A percentile compares a stretch with the other conserved stretches of the same genome.
These are phyloP conservation scores for Cryphonectria radicalis DNA, from an alignment of 2,329 filamentous ascomycete genomes.

Conservation along the genomic window DNA sequence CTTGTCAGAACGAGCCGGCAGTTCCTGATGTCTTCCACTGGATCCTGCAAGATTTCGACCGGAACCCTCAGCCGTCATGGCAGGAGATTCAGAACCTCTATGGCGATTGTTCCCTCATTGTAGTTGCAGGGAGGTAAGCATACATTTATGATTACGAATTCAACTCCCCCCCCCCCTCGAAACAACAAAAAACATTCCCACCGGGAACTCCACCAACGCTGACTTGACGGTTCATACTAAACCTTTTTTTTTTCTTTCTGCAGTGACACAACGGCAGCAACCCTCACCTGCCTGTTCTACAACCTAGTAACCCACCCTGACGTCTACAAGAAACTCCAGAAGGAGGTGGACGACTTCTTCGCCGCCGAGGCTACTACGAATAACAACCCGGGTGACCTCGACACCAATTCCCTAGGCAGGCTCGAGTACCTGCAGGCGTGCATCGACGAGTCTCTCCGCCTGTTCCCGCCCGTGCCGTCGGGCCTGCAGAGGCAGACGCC, in stretches of 20 bases:
- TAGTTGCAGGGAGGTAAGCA: slow-evolving; percentile 40
- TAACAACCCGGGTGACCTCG: slow-evolving; percentile 19
- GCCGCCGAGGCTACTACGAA: slow-evolving; percentile 24
- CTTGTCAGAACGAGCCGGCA: slow-evolving; percentile 19
- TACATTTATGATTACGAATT: not conserved
- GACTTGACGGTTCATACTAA: no score
- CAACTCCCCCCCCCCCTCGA: not conserved
- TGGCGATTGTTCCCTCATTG: slow-evolving; percentile 38
- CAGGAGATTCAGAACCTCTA: slow-evolving; percentile 36
- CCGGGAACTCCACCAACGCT: no score
- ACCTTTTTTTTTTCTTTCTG: not conserved
- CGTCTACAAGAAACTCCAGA: slow-evolving; percentile 29
- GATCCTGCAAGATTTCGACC: slow-evolving; percentile 37
- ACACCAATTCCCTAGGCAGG: slow-evolving; percentile 25
- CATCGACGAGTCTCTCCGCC: slow-evolving; percentile 24
- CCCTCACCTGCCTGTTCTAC: slow-evolving; percentile 32
- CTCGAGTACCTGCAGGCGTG: slow-evolving; percentile 23
- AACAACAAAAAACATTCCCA: no score
- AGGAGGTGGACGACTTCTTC: slow-evolving; percentile 27
- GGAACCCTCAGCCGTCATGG: slow-evolving; percentile 25
- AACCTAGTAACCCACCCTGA: slow-evolving; percentile 28
- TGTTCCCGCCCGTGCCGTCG: slow-evolving; percentile 23
- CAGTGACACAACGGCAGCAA: slow-evolving; percentile 32
- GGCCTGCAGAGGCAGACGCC: slow-evolving; percentile 34
- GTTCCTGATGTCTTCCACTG: slow-evolving; percentile 40